Evolutionary conservation across 2,329 filamentous ascomycete genomes (phyloP).

Genomic region (Claviceps africana): DNA sequence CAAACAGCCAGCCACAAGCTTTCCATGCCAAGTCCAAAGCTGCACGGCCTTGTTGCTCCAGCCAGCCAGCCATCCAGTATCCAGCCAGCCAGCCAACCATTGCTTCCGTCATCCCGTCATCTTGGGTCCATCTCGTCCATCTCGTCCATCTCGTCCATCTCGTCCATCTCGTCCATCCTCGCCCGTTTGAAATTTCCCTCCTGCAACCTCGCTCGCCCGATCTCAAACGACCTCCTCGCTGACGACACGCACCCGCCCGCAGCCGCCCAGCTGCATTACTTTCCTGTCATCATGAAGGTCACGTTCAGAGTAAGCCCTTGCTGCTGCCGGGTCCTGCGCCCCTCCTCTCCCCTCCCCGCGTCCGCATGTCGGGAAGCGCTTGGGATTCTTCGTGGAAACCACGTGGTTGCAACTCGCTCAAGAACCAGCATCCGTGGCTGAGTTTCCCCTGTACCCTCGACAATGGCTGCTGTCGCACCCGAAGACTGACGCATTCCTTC

Average conservation of each 20-base stretch:
- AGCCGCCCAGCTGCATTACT: constrained; percentile 15
- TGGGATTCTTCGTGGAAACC: background rate
- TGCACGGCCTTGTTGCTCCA: too few species aligned
- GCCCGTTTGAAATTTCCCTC: too few species aligned
- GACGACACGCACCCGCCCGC: constrained; percentile 2
- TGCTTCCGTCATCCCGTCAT: constrained; percentile 7
- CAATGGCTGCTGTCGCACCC: background rate
- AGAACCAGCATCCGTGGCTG: background rate
- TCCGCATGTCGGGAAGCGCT: background rate
- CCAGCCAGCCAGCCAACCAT: constrained; percentile 7
- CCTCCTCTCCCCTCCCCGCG: background rate
- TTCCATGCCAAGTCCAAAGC: constrained; percentile 3
- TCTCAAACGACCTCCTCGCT: background rate
- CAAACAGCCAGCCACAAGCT: constrained; percentile 4
- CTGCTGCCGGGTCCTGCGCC: too few species aligned
- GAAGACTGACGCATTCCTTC: background rate
- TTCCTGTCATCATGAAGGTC: constrained; percentile 47
- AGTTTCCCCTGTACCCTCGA: background rate
- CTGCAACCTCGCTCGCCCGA: constrained; percentile 2
- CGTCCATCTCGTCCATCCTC: too few species aligned
- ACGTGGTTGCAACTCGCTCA: background rate
- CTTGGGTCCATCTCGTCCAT: background rate
- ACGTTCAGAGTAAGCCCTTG: constrained; percentile 50
- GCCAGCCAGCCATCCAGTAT: too few species aligned
- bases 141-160: too few species aligned